Percentiles rank a stretch among this genome's conserved stretches.
Evolutionary conservation across 1,284 basidiomycete genomes (phyloP).

Genomic region (Naganishia sp.): DNA sequence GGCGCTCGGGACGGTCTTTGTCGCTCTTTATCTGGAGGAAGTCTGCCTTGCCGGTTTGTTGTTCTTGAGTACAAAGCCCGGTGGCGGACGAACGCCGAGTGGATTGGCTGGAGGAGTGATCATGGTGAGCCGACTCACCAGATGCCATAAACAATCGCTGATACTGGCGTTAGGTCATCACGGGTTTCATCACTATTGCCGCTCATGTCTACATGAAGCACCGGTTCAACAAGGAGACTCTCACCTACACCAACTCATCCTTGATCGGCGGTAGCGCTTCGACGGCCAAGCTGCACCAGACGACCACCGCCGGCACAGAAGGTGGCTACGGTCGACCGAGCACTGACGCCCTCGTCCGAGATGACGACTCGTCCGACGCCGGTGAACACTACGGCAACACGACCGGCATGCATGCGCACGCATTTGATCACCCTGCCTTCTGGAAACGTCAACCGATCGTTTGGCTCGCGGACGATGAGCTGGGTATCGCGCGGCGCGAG

Average conservation of each 20-base stretch:
- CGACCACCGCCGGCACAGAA: conserved; percentile 29
- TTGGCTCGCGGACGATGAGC: conserved; percentile 53
- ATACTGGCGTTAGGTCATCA: conserved; percentile 37
- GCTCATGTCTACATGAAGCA: conserved; percentile 51
- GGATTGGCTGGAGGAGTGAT: conserved; percentile 51
- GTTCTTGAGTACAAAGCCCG: conserved; percentile 47
- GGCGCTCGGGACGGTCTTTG: conserved; percentile 52
- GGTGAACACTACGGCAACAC: conserved; percentile 47
- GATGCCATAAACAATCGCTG: background rate
- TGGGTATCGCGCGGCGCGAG: conserved; percentile 51
- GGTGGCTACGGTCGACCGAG: conserved; percentile 13
- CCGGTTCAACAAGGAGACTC: conserved; percentile 44
- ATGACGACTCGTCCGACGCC: conserved; percentile 39
- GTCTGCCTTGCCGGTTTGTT: conserved; percentile 52
- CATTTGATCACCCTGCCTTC: conserved; percentile 54
- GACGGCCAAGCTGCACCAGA: conserved; percentile 36
- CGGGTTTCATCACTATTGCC: conserved; percentile 43
- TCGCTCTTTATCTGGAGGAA: conserved; percentile 50
- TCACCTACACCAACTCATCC: conserved; percentile 42
- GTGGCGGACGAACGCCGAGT: conserved; percentile 41
- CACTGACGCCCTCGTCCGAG: conserved; percentile 14
- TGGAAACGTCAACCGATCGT: conserved; percentile 53
- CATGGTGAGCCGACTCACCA: conserved; percentile 40
- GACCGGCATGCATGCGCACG: conserved; percentile 44
- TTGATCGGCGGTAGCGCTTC: conserved; percentile 35